A percentile compares a stretch with the other conserved stretches of the same genome.
These are phyloP conservation scores for Abrus precatorius DNA, from an alignment of 306 rosid species.

Conservation along the genomic window DNA sequence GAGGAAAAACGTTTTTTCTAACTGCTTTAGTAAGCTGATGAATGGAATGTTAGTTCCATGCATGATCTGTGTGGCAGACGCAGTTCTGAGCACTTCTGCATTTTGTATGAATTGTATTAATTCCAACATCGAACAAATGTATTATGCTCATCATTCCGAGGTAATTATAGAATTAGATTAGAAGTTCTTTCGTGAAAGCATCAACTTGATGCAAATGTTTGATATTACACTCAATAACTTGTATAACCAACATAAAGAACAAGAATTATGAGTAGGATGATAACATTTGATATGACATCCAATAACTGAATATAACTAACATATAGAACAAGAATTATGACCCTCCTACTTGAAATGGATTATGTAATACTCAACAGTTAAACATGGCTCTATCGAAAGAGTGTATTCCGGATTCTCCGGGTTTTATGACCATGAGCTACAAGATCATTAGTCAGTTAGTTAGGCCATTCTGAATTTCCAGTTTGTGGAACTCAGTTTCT, in stretches of 20 bases:
- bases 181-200: not conserved
- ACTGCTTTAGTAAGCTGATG: not conserved
- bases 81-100: not conserved
- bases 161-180: not conserved
- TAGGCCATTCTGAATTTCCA: slow-evolving; percentile 13
- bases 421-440: slow-evolving; percentile 13
- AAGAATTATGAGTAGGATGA: not conserved
- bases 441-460: not conserved
- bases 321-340: not conserved
- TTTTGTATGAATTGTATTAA: not conserved
- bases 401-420: not conserved
- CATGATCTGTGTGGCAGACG: slow-evolving; percentile 17
- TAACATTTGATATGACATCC: not conserved
- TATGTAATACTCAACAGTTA: not conserved
- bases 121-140: not conserved
- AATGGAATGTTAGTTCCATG: not conserved
- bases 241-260: not conserved
- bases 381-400: not conserved
- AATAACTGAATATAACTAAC: not conserved
- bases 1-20: not conserved
- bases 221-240: not conserved
- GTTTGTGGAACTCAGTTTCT: slow-evolving; percentile 55
- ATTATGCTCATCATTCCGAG: not conserved
- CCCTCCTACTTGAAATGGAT: not conserved
- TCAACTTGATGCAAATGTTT: not conserved